A percentile compares a stretch with the other conserved stretches of the same genome.
phyloP scores from a whole-genome alignment of 208 protist genomes.

The Trypanosoma scelopori region DNA sequence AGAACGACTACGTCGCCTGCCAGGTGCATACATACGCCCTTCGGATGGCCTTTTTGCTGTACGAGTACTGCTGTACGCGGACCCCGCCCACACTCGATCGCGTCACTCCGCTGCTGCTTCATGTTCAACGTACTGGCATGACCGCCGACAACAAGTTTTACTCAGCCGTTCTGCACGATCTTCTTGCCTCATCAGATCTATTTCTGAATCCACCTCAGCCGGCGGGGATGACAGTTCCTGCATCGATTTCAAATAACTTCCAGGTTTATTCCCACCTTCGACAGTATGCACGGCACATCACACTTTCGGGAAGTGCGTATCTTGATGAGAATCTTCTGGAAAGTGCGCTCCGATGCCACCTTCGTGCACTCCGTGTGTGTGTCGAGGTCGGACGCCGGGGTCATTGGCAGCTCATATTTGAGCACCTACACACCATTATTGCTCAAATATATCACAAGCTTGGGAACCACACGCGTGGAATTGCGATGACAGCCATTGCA shows the following conservation, averaged over 20 bases:
- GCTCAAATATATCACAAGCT: slow-evolving; percentile 62
- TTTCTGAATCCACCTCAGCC: slow-evolving; percentile 72
- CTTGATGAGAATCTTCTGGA: slow-evolving; percentile 41
- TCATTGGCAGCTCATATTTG: slow-evolving; percentile 50
- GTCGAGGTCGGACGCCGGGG: slow-evolving; percentile 45
- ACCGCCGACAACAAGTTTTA: slow-evolving; percentile 37
- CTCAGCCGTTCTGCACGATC: slow-evolving; percentile 54
- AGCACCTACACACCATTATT: slow-evolving; percentile 55
- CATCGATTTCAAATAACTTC: slow-evolving; percentile 44
- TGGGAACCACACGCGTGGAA: slow-evolving; percentile 51
- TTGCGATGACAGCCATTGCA: slow-evolving; percentile 48
- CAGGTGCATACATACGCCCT: slow-evolving; percentile 44
- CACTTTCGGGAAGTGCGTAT: slow-evolving; percentile 60
- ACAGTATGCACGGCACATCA: slow-evolving; percentile 42
- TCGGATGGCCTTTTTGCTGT: slow-evolving; percentile 61
- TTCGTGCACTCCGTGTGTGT: slow-evolving; percentile 59
- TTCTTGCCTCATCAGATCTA: slow-evolving; percentile 49
- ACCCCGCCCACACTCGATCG: slow-evolving; percentile 56
- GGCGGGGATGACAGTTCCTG: slow-evolving; percentile 37
- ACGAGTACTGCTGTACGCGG: slow-evolving; percentile 65
- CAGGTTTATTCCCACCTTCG: slow-evolving; percentile 48
- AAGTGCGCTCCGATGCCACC: slow-evolving; percentile 63
- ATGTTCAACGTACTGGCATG: slow-evolving; percentile 54
- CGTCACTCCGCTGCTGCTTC: slow-evolving; percentile 34
- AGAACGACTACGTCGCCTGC: slow-evolving; percentile 61